These are phyloP conservation scores for Bolboschoenoplectus hybrid DNA, from an alignment of 202 grass and related monocot species.

Conservation along the genomic window DNA sequence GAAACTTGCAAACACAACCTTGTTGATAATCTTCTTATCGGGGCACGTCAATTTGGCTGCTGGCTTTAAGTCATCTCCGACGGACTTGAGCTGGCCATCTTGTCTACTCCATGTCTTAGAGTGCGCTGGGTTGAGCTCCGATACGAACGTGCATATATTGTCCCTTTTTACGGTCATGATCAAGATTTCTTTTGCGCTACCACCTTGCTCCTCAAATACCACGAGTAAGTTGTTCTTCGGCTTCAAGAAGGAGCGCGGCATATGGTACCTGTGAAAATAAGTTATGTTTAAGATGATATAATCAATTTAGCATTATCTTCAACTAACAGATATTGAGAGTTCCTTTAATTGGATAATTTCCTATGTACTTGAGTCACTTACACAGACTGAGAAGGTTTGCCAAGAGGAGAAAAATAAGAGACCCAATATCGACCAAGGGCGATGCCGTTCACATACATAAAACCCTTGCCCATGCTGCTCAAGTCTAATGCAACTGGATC, in stretches of 20 bases:
- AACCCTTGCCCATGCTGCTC: conserved; percentile 81
- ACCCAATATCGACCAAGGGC: conserved; percentile 74
- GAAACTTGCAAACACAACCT: conserved; percentile 80
- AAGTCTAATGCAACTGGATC: conserved; percentile 78
- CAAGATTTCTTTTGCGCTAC: conserved; percentile 63
- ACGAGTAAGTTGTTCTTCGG: conserved; percentile 75
- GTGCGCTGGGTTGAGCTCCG: conserved; percentile 59
- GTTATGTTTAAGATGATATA: conserved; percentile 28
- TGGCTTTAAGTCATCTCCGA: conserved; percentile 53
- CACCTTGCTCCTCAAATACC: conserved; percentile 82
- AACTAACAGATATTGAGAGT: conserved; percentile 8
- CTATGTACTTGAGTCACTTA: conserved; percentile 41
- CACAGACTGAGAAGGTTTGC: conserved; percentile 73
- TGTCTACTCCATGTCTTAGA: conserved; percentile 51
- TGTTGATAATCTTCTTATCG: conserved; percentile 55
- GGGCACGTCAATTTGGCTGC: conserved; percentile 55
- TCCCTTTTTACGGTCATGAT: conserved; percentile 77
- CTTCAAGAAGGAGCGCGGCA: conserved; percentile 74
- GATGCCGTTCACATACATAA: conserved; percentile 75
- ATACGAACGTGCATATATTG: conserved; percentile 72
- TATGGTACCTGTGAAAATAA: conserved; percentile 58
- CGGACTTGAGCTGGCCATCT: conserved; percentile 51
- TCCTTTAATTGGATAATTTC: neutral
- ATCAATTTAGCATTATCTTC: conserved; percentile 7
- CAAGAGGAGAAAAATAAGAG: conserved; percentile 53